Conservation (phyloP, 2,329 filamentous ascomycete species). For the Cladosporium sp. region DNA sequence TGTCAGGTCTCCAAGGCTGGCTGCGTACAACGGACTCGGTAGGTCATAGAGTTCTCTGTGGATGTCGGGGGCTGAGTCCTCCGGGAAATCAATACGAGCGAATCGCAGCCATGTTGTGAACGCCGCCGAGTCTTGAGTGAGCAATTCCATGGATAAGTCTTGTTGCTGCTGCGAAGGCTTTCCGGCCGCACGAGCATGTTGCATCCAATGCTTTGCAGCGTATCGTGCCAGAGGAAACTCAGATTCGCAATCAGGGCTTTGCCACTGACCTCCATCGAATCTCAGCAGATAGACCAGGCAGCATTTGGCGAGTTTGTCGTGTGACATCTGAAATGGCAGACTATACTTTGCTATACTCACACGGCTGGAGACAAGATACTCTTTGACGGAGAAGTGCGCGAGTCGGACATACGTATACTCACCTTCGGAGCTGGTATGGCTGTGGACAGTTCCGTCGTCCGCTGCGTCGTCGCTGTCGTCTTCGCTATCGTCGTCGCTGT, state of each 20-base stretch:
- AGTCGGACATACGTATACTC: constrained; percentile 18
- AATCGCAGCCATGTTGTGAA: not conserved
- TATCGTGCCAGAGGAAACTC: not conserved
- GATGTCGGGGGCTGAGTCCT: no score
- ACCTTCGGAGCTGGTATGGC: constrained; percentile 10
- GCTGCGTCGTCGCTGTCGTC: not conserved
- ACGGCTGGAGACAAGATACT: constrained; percentile 31
- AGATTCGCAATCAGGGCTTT: not conserved
- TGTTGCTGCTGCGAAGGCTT: not conserved
- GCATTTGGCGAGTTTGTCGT: constrained; percentile 21
- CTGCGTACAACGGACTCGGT: no score
- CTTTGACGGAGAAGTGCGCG: constrained; percentile 35
- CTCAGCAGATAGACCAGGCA: constrained; percentile 29
- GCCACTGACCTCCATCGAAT: constrained; percentile 18
- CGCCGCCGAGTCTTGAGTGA: not conserved
- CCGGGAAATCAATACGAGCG: not conserved
- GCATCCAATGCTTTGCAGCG: not conserved
- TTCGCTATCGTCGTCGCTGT: not conserved
- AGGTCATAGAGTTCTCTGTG: no score
- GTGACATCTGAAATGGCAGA: constrained; percentile 23
- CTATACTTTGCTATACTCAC: constrained; percentile 21
- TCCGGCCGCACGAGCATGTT: not conserved
- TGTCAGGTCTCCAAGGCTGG: no score
- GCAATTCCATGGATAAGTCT: not conserved
- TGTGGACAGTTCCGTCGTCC: not conserved